These are phyloP conservation scores for Phialophora expanda DNA, from an alignment of 2,329 filamentous ascomycete genomes.

Conservation along the genomic window DNA sequence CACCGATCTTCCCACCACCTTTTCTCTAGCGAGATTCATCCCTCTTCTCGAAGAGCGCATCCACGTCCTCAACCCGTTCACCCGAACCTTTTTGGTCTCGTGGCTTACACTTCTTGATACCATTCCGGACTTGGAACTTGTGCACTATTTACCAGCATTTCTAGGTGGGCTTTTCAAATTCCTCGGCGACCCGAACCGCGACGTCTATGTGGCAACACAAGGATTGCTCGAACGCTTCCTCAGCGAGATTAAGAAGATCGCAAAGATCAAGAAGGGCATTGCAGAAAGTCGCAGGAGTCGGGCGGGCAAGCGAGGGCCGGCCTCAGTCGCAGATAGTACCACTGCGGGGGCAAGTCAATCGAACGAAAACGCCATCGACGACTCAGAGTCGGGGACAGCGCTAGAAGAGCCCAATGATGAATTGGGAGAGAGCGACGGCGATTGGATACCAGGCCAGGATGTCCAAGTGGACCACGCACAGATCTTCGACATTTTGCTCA, in stretches of 20 bases:
- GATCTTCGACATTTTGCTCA: constrained; percentile 88
- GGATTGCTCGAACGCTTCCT: constrained; percentile 87
- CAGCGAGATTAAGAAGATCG: constrained; percentile 91
- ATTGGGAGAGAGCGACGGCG: constrained; percentile 73
- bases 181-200: constrained; percentile 84
- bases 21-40: constrained; percentile 88
- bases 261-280: constrained; percentile 88
- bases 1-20: constrained; percentile 75
- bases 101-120: constrained; percentile 96
- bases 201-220: constrained; percentile 94
- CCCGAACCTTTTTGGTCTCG: constrained; percentile 89
- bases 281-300: constrained; percentile 81
- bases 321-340: constrained; percentile 43
- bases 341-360: constrained; percentile 29
- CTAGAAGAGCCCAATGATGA: constrained; percentile 65
- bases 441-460: constrained; percentile 97
- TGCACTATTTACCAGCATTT: constrained; percentile 90
- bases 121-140: constrained; percentile 93
- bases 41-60: constrained; percentile 93
- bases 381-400: constrained; percentile 52
- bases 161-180: constrained; percentile 88
- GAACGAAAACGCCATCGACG: constrained; percentile 42
- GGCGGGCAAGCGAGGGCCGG: constrained; percentile 26
- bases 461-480: constrained; percentile 91
- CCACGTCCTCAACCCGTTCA: constrained; percentile 91